Percentiles rank a stretch among this genome's conserved stretches.
phyloP scores from a whole-genome alignment of 345 rosid species.

The Salix viminalis region DNA sequence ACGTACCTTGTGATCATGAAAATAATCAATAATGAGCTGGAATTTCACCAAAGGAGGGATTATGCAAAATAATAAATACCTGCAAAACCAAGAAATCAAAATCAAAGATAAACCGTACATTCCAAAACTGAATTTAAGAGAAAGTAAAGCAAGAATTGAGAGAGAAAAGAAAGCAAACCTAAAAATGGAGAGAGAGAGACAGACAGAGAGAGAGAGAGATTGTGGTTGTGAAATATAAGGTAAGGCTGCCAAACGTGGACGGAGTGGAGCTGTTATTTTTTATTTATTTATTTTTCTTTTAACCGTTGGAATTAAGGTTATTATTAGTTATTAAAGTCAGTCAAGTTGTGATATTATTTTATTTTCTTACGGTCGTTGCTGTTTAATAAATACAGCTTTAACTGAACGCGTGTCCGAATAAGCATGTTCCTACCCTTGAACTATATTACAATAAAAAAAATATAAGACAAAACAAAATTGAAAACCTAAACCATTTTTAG shows the following conservation, averaged over 20 bases:
- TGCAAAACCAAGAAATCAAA: not conserved
- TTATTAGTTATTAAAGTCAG: not conserved
- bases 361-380: not conserved
- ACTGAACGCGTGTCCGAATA: not conserved
- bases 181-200: not conserved
- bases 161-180: not conserved
- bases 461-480: not conserved
- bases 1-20: conserved; percentile 5
- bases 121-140: not conserved
- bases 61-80: not conserved
- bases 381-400: not conserved
- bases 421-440: not conserved
- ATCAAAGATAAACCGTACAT: not conserved
- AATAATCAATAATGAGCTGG: not conserved
- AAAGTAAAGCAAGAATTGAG: not conserved
- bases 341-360: not conserved
- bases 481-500: no score
- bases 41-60: not conserved
- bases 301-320: not conserved
- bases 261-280: not conserved
- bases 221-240: not conserved
- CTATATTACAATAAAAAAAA: not conserved
- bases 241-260: not conserved
- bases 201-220: not conserved
- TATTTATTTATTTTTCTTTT: not conserved